Conservation (phyloP, 306 rosid species). For the Lathyrus oleraceus region DNA sequence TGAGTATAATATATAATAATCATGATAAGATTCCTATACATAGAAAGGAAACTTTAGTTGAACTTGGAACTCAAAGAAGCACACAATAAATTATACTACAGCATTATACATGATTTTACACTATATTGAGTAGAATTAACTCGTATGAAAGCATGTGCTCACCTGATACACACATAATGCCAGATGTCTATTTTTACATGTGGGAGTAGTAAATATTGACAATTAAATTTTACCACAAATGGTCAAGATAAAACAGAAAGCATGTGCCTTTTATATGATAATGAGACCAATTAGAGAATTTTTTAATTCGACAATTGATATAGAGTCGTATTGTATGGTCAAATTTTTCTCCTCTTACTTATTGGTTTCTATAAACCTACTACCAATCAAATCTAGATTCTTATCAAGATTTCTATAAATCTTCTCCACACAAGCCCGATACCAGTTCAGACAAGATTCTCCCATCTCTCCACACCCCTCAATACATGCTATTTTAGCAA, state of each 20-base stretch:
- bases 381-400: not conserved
- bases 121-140: not conserved
- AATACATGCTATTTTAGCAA: not conserved
- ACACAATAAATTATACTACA: not conserved
- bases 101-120: conserved; percentile 1
- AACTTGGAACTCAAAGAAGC: not conserved
- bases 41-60: not conserved
- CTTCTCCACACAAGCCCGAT: not conserved
- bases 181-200: not conserved
- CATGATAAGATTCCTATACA: not conserved
- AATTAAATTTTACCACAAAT: not conserved
- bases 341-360: not conserved
- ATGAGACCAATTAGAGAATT: not conserved
- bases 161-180: not conserved
- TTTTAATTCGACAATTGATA: not conserved
- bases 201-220: not conserved
- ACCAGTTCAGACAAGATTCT: not conserved
- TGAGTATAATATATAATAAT: not conserved
- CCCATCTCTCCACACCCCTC: not conserved
- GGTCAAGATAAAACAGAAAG: not conserved
- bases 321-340: not conserved
- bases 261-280: not conserved
- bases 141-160: not conserved
- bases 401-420: not conserved
- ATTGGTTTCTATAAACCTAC: not conserved